These are phyloP conservation scores for Syzygium malaccense DNA, from an alignment of 441 rosid species.

Conservation along the genomic window DNA sequence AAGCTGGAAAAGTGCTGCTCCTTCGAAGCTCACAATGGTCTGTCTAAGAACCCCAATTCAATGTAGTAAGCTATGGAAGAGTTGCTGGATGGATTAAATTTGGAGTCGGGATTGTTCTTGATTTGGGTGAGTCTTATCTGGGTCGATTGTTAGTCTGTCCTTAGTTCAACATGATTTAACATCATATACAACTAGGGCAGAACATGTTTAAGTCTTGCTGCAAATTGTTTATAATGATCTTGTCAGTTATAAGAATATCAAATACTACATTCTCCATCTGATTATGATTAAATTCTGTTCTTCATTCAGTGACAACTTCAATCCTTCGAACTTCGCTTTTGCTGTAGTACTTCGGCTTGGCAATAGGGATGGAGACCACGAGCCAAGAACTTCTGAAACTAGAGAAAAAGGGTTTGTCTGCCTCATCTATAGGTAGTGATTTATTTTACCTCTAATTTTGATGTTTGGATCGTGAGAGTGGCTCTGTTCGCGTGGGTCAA, in stretches of 20 bases:
- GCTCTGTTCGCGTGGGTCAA: not conserved
- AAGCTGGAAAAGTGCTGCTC: not conserved
- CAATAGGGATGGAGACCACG: not conserved
- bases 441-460: not conserved
- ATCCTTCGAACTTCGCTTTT: not conserved
- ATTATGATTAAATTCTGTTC: not conserved
- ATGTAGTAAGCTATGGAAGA: not conserved
- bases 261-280: not conserved
- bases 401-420: not conserved
- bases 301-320: not conserved
- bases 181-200: not conserved
- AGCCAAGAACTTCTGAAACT: not conserved
- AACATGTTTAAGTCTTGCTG: not conserved
- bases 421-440: not conserved
- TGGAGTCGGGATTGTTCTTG: not conserved
- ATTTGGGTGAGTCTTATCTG: not conserved
- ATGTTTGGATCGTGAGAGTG: not conserved
- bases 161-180: not conserved
- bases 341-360: not conserved
- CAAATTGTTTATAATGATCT: not conserved
- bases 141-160: not conserved
- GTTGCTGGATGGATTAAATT: not conserved
- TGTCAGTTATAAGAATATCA: not conserved
- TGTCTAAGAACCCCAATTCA: not conserved
- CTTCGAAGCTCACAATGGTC: not conserved